Evolutionary conservation across 2,329 filamentous ascomycete genomes (phyloP).

Genomic region (Colletotrichum sp.): DNA sequence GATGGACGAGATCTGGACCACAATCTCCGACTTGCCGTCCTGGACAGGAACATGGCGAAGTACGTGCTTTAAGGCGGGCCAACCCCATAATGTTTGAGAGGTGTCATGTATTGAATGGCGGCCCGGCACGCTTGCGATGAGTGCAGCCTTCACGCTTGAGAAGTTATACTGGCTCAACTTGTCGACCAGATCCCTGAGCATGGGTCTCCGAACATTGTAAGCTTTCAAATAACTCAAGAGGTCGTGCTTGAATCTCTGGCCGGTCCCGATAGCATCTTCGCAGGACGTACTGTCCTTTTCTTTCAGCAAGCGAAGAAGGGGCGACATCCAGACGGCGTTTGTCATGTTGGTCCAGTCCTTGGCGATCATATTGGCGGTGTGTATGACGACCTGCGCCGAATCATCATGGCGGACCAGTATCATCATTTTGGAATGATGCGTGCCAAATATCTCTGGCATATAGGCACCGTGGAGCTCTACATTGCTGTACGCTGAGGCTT

Average conservation of each 20-base stretch:
- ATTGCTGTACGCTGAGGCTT: conserved; percentile 67
- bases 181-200: conserved; percentile 59
- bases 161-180: conserved; percentile 73
- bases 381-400: conserved; percentile 78
- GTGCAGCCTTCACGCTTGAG: conserved; percentile 66
- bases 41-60: conserved; percentile 59
- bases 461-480: conserved; percentile 75
- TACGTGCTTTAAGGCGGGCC: conserved; percentile 68
- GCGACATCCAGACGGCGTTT: conserved; percentile 82
- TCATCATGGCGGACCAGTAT: conserved; percentile 81
- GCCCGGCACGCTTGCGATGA: conserved; percentile 82
- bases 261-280: conserved; percentile 34
- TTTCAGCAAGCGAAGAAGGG: conserved; percentile 61
- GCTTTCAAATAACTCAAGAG: conserved; percentile 73
- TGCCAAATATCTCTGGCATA: conserved; percentile 85
- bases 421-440: conserved; percentile 88
- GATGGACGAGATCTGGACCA: conserved; percentile 78
- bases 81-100: conserved; percentile 73
- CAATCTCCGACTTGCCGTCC: conserved; percentile 50
- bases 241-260: conserved; percentile 76
- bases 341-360: conserved; percentile 90
- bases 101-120: conserved; percentile 57
- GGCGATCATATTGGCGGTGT: conserved; percentile 90
- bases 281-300: neutral
- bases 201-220: conserved; percentile 66